phyloP scores from a whole-genome alignment of 345 rosid species.

The Hirschfeldia incana region DNA sequence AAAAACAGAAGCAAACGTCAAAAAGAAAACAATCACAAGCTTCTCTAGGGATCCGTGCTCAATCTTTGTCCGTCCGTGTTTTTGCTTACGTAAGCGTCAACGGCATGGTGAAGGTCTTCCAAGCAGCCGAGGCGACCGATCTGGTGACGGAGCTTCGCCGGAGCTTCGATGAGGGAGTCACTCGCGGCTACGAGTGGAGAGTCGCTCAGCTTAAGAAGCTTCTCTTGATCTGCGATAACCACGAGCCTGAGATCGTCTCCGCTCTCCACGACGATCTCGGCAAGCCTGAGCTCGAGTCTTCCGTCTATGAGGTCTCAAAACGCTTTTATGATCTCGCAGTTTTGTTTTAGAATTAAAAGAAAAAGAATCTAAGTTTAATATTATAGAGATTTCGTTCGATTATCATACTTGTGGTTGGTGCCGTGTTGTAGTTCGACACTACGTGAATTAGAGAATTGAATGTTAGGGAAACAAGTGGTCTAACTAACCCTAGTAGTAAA shows the following conservation, averaged over 20 bases:
- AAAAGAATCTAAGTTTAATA: background rate
- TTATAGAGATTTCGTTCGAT: background rate
- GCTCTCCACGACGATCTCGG: slow-evolving; percentile 77
- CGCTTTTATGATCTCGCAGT: background rate
- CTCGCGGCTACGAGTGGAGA: slow-evolving; percentile 79
- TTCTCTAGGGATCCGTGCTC: slow-evolving; percentile 11
- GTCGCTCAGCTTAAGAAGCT: slow-evolving; percentile 61
- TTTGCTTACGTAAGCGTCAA: slow-evolving; percentile 14
- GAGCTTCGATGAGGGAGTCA: slow-evolving; percentile 56
- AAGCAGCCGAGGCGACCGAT: slow-evolving; percentile 48
- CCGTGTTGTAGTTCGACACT: too few species aligned
- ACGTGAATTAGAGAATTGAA: too few species aligned
- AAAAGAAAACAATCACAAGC: background rate
- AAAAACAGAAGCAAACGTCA: background rate
- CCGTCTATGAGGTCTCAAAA: slow-evolving; percentile 62
- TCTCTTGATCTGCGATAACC: slow-evolving; percentile 52
- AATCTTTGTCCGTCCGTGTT: background rate
- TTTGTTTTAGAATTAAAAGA: background rate
- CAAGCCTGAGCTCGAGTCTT: slow-evolving; percentile 78
- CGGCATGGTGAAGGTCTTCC: slow-evolving; percentile 52
- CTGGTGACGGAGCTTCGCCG: slow-evolving; percentile 55
- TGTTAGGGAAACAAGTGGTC: too few species aligned
- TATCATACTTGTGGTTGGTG: background rate
- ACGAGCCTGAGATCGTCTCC: slow-evolving; percentile 63
- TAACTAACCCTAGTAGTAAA: too few species aligned